Conservation (phyloP, 352 stramenopile species). For the Globisporangium spiculum region DNA sequence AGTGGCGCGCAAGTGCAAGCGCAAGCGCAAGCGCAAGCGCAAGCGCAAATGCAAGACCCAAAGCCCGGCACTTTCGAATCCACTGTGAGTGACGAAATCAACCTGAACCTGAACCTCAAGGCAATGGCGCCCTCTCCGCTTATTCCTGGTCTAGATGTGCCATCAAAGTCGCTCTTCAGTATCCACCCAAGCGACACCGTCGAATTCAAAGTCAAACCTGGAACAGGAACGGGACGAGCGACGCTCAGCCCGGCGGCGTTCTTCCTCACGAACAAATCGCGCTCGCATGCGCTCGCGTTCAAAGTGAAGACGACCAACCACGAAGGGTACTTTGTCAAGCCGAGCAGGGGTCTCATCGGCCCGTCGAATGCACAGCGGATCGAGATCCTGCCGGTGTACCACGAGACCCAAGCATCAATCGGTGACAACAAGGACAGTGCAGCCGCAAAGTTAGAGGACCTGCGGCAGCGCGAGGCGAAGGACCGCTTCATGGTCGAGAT, state of each 20-base stretch:
- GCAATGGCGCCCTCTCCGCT: neutral
- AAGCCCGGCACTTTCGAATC: conserved; percentile 5
- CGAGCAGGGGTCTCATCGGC: conserved; percentile 57
- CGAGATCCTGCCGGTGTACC: conserved; percentile 47
- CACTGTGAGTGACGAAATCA: neutral
- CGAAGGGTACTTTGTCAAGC: conserved; percentile 70
- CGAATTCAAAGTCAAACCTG: conserved; percentile 44
- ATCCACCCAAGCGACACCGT: conserved; percentile 46
- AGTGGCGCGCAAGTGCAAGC: neutral
- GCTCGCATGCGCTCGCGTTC: conserved; percentile 51
- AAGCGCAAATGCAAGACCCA: neutral
- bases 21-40: neutral
- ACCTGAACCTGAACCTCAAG: neutral
- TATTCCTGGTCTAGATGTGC: neutral
- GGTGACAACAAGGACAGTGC: neutral
- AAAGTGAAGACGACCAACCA: conserved; percentile 84
- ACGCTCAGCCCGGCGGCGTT: conserved; percentile 28
- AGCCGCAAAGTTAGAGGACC: conserved; percentile 15
- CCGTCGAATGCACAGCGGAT: conserved; percentile 58
- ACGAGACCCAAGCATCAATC: neutral
- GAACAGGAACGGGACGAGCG: conserved; percentile 15
- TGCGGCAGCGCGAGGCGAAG: conserved; percentile 46
- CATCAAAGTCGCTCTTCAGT: conserved; percentile 30
- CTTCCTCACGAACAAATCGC: conserved; percentile 61
- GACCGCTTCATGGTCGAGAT: conserved; percentile 74